A percentile compares a stretch with the other conserved stretches of the same genome.
Evolutionary conservation across 139 green algal species (phyloP).

Genomic region (Chlamydomonas urium): DNA sequence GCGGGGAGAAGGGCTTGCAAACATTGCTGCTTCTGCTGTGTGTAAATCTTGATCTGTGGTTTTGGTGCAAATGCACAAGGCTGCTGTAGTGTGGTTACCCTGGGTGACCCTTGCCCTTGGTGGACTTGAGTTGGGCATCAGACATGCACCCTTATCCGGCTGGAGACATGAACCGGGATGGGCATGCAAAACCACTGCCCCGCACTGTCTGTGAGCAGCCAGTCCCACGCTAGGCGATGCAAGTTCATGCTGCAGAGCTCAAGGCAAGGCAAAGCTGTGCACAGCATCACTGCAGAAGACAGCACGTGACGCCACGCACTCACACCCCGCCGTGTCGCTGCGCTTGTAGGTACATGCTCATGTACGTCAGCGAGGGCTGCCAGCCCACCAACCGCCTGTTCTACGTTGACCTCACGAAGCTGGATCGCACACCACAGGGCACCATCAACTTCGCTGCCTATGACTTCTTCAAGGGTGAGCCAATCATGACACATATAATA

Average conservation of each 20-base stretch:
- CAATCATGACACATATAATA: no score
- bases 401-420: constrained; percentile 31
- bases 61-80: not conserved
- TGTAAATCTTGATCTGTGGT: not conserved
- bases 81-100: no score
- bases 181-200: no score
- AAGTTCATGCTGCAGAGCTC: no score
- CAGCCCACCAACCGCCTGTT: constrained; percentile 76
- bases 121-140: no score
- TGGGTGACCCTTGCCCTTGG: no score
- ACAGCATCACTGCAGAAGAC: no score
- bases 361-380: constrained; percentile 71
- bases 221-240: no score
- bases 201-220: no score
- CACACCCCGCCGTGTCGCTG: not conserved
- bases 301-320: not conserved
- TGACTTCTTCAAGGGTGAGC: constrained; percentile 54
- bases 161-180: no score
- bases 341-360: constrained; percentile 63
- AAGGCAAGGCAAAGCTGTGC: no score
- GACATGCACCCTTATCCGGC: no score
- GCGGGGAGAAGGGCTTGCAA: not conserved
- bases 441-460: constrained; percentile 49
- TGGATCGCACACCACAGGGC: constrained; percentile 14
- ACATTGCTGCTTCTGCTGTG: not conserved